Conservation (phyloP, 805 yeast species). For the Lipomyces mesembrius region DNA sequence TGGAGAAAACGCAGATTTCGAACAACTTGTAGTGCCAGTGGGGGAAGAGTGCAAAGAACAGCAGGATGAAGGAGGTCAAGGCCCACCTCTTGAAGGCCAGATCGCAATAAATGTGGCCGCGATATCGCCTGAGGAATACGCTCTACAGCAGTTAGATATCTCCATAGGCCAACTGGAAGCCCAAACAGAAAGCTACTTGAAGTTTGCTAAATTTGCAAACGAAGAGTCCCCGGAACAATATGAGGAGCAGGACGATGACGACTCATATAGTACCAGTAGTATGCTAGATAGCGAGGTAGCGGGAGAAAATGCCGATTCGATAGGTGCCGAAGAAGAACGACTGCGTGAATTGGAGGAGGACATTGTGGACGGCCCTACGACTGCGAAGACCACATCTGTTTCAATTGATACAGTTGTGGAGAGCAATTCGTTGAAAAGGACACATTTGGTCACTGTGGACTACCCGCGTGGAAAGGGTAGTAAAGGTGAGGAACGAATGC, state of each 20-base stretch:
- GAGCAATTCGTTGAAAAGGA: neutral
- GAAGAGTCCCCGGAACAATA: neutral
- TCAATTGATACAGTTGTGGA: neutral
- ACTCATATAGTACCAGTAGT: neutral
- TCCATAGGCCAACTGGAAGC: slow-evolving; percentile 4
- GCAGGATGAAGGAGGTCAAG: neutral
- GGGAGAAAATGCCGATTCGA: slow-evolving; percentile 1
- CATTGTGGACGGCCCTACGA: neutral
- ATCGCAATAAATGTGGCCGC: neutral
- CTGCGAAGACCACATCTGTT: neutral
- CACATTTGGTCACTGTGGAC: neutral
- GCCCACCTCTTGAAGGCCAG: neutral
- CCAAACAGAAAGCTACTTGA: slow-evolving; percentile 4
- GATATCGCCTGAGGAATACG: neutral
- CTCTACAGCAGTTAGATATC: neutral
- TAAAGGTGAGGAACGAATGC: neutral
- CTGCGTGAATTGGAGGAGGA: slow-evolving; percentile 12
- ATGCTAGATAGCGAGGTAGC: neutral
- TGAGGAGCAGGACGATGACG: slow-evolving; percentile 3
- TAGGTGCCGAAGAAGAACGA: slow-evolving; percentile 18
- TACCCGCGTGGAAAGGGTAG: neutral
- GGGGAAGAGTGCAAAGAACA: neutral
- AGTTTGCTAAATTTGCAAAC: neutral
- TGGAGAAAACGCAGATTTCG: slow-evolving; percentile 8
- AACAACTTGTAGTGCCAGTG: neutral